Conservation (phyloP, 306 rosid species). For the Casuarina cunninghamiana region DNA sequence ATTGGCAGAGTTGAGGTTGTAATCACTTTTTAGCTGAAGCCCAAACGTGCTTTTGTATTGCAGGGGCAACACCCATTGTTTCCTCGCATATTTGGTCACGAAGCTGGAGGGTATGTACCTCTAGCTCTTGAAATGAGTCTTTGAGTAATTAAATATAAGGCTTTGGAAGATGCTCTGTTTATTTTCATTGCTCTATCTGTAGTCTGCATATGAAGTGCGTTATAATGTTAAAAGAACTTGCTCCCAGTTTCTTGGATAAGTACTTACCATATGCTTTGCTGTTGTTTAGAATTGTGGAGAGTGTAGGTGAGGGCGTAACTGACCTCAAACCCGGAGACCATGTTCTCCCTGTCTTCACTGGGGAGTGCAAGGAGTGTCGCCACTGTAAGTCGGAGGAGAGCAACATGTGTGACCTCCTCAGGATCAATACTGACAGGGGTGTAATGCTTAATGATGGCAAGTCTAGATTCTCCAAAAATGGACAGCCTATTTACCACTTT, state of each 20-base stretch:
- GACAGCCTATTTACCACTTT: slow-evolving; percentile 79
- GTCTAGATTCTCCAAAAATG: slow-evolving; percentile 67
- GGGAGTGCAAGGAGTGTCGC: too few species aligned
- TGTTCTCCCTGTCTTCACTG: too few species aligned
- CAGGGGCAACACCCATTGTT: slow-evolving; percentile 85
- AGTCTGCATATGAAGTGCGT: too few species aligned
- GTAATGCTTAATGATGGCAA: slow-evolving; percentile 66
- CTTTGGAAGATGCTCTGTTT: too few species aligned
- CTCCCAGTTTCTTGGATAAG: neutral
- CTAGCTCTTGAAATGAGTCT: too few species aligned
- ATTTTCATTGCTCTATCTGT: too few species aligned
- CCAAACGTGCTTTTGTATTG: slow-evolving; percentile 8
- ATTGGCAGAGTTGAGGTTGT: neutral
- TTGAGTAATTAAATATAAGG: too few species aligned
- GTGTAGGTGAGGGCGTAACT: too few species aligned
- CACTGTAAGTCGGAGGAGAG: too few species aligned
- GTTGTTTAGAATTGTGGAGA: slow-evolving; percentile 32
- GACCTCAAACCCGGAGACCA: too few species aligned
- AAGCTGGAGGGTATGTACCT: slow-evolving; percentile 78
- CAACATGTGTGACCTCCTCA: too few species aligned
- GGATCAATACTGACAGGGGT: slow-evolving; percentile 81
- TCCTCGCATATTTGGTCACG: slow-evolving; percentile 95
- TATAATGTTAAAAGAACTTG: neutral
- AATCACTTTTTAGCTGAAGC: slow-evolving; percentile 2
- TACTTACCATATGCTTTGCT: neutral